A percentile compares a stretch with the other conserved stretches of the same genome.
Evolutionary conservation across 2,329 filamentous ascomycete species (phyloP).

Genomic region (Knufia petricola): DNA sequence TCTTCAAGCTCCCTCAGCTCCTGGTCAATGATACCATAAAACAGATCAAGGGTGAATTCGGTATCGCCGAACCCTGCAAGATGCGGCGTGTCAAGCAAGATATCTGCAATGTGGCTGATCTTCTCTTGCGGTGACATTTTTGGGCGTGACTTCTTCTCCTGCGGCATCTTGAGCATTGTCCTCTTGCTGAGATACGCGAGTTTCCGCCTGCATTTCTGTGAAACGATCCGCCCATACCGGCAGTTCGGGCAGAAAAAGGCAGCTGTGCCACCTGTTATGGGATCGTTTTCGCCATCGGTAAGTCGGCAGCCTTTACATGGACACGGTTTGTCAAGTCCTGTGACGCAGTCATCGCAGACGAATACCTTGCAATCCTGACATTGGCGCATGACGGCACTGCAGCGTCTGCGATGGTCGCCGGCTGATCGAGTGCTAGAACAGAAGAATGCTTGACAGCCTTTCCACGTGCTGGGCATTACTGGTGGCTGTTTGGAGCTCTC

Average conservation of each 20-base stretch:
- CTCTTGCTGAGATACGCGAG: slow-evolving; percentile 16
- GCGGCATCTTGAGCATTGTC: slow-evolving; percentile 7
- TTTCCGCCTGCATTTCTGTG: slow-evolving; percentile 20
- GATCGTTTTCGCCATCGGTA: slow-evolving; percentile 9
- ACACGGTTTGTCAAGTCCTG: slow-evolving; percentile 19
- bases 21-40: slow-evolving; percentile 7
- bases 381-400: slow-evolving; percentile 35
- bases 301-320: slow-evolving; percentile 20
- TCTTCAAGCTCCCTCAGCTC: slow-evolving; percentile 21
- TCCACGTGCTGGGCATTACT: slow-evolving; percentile 29
- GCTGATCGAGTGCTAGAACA: slow-evolving; percentile 35
- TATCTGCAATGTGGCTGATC: slow-evolving; percentile 17
- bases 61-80: not conserved
- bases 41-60: slow-evolving; percentile 7
- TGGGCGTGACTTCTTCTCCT: slow-evolving; percentile 16
- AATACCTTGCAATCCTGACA: slow-evolving; percentile 38
- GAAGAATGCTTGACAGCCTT: slow-evolving; percentile 41
- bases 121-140: slow-evolving; percentile 17
- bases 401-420: slow-evolving; percentile 38
- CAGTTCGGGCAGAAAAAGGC: slow-evolving; percentile 24
- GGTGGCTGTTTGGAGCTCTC: slow-evolving; percentile 14
- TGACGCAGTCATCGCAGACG: slow-evolving; percentile 37
- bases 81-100: slow-evolving; percentile 9
- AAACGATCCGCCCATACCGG: slow-evolving; percentile 20
- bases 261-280: slow-evolving; percentile 8